phyloP scores from a whole-genome alignment of 495 filamentous ascomycete genomes.

The Ascobolus immersus region DNA sequence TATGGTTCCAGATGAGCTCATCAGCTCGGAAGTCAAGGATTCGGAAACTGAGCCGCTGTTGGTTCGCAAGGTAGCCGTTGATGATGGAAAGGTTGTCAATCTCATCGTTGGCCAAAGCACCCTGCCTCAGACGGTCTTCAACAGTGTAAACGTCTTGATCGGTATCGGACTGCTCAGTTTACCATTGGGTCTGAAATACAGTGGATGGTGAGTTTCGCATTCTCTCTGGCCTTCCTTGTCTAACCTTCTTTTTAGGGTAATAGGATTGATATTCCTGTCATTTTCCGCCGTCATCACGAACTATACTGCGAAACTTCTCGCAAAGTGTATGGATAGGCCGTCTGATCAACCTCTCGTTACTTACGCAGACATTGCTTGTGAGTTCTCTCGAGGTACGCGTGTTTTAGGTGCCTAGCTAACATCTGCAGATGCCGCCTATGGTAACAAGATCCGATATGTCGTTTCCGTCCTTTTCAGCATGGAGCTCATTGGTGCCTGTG shows the following conservation, averaged over 20 bases:
- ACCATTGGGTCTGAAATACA: slow-evolving; percentile 69
- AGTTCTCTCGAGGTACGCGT: neutral
- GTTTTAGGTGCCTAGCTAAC: neutral
- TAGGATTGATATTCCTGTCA: slow-evolving; percentile 50
- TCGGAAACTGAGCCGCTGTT: slow-evolving; percentile 54
- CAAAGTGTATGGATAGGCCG: slow-evolving; percentile 74
- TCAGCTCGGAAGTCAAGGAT: slow-evolving; percentile 22
- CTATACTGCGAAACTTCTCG: slow-evolving; percentile 68
- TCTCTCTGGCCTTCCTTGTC: neutral
- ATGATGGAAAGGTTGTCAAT: slow-evolving; percentile 62
- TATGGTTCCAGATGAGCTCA: slow-evolving; percentile 27
- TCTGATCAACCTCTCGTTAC: slow-evolving; percentile 42
- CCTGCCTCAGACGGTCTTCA: slow-evolving; percentile 84
- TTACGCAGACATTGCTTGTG: slow-evolving; percentile 70
- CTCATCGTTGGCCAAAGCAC: slow-evolving; percentile 79
- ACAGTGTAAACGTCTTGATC: slow-evolving; percentile 85
- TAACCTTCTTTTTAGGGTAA: slow-evolving; percentile 19
- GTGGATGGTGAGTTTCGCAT: slow-evolving; percentile 37
- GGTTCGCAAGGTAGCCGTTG: slow-evolving; percentile 58
- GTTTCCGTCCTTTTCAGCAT: slow-evolving; percentile 69
- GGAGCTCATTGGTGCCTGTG: slow-evolving; percentile 68
- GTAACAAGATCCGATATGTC: slow-evolving; percentile 49
- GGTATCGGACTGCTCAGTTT: slow-evolving; percentile 74
- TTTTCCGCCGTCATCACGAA: slow-evolving; percentile 49
- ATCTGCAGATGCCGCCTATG: slow-evolving; percentile 45